Evolutionary conservation across 805 yeast species (phyloP), one percentile per base, ranked within the genome.

Genomic region (Yamadazyma paraphyllophila): DNA sequence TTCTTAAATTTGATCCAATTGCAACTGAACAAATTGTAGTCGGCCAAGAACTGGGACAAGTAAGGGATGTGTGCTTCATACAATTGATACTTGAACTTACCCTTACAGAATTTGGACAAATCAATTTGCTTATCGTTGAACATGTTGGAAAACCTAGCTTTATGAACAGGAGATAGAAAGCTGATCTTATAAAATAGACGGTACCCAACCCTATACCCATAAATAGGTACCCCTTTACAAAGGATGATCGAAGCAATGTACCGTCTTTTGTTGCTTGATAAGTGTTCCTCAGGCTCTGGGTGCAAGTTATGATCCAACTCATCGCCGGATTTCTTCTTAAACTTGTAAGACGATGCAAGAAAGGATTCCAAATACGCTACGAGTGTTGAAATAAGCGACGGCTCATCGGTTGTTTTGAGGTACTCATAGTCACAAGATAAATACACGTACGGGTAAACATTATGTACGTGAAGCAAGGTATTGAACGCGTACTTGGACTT

Each of bases 21-120:
- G 62, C 97, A 88, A 1, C 96, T 95, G 58, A 76, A 88, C 26
- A 92, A 63, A 58, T 92, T 91, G 63, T 76, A 89, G 59, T 94
- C 99, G 0, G 86, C 73, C 24, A 88, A 61, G 57, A 92, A 89
- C 58, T 94, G 97, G 6, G 88, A 62, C 1, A 78, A 58, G 54
- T 72, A 85, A 0, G 96, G 90, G 10, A 92, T 74, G 58, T 94
- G 98, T 0, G 90, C 72, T 57, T 94, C 99, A 60, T 70, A 88
- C 0, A 69, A 51, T 30, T 51, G 45, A 14, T 41, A 41, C 16
- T 29, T 49, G 35, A 47, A 47, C 36, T 24, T 24, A 30, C 25
- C 29, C 13, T 13, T 41, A 15, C 48, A 36, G 34, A 51, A 47
- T 11, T 34, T 29, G 3, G 11, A 10, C 2, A 36, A 13, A 20